These are phyloP conservation scores for Pseudogymnoascus sp. DNA, from an alignment of 2,329 filamentous ascomycete genomes.

Conservation along the genomic window DNA sequence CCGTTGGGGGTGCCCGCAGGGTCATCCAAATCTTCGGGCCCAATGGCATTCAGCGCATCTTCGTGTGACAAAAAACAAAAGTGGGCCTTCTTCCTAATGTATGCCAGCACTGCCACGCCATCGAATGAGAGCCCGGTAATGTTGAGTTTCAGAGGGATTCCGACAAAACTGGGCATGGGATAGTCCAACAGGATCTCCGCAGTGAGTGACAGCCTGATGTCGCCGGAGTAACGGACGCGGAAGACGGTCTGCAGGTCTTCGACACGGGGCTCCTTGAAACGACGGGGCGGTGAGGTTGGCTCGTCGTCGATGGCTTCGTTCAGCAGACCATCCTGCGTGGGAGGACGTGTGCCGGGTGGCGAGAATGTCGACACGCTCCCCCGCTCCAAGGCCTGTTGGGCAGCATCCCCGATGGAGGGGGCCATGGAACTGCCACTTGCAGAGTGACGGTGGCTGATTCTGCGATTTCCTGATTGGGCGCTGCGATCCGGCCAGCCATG, in stretches of 20 bases:
- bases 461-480: slow-evolving; percentile 17
- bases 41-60: slow-evolving; percentile 70
- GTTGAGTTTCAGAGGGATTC: slow-evolving; percentile 87
- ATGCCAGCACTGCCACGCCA: slow-evolving; percentile 84
- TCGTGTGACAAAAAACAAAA: slow-evolving; percentile 94
- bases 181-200: slow-evolving; percentile 96
- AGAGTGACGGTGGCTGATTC: slow-evolving; percentile 25
- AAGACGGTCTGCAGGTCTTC: slow-evolving; percentile 93
- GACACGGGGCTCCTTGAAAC: slow-evolving; percentile 64
- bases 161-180: slow-evolving; percentile 96
- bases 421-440: slow-evolving; percentile 29
- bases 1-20: slow-evolving; percentile 22
- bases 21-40: slow-evolving; percentile 26
- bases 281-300: slow-evolving; percentile 39
- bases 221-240: slow-evolving; percentile 80
- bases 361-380: slow-evolving; percentile 58
- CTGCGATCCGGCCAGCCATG: slow-evolving; percentile 41
- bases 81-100: slow-evolving; percentile 82
- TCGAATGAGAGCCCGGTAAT: slow-evolving; percentile 95
- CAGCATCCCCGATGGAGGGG: slow-evolving; percentile 36
- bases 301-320: slow-evolving; percentile 28
- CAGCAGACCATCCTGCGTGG: slow-evolving; percentile 46
- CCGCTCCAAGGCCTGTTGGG: slow-evolving; percentile 45
- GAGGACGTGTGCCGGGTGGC: slow-evolving; percentile 51
- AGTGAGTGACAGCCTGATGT: slow-evolving; percentile 81